Evolutionary conservation across 2,329 filamentous ascomycete species (phyloP).

Genomic region (Apiospora malaysiana): DNA sequence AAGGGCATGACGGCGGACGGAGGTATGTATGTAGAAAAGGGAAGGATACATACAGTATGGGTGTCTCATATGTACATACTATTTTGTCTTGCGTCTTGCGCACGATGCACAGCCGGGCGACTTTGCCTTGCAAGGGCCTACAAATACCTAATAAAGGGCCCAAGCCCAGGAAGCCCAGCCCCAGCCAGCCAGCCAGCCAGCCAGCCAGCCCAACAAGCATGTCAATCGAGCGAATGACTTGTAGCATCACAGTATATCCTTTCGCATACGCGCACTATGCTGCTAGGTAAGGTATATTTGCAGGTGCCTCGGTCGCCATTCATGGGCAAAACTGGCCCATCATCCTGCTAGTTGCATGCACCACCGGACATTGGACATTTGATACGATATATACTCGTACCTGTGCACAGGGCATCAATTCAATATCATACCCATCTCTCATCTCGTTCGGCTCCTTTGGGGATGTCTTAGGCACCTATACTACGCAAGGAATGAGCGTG

Average conservation of each 20-base stretch:
- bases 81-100: not conserved
- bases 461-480: constrained; percentile 9
- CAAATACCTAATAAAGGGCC: constrained; percentile 1
- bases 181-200: not conserved
- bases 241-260: not conserved
- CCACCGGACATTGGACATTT: not conserved
- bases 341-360: not conserved
- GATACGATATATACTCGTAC: not conserved
- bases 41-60: too few relatives aligned
- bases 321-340: not conserved
- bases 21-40: not conserved
- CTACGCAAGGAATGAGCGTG: not conserved
- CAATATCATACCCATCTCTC: not conserved
- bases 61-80: constrained; percentile 14
- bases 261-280: not conserved
- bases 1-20: constrained; percentile 13
- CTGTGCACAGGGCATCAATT: constrained; percentile 5
- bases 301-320: not conserved
- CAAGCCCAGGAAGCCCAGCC: not conserved
- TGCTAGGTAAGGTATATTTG: not conserved
- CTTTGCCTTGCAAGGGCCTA: not conserved
- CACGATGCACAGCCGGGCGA: constrained; percentile 11
- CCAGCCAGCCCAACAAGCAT: not conserved
- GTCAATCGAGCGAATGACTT: not conserved
- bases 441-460: not conserved